Percentiles rank a stretch among this genome's conserved stretches.
phyloP scores from a whole-genome alignment of 2,329 filamentous ascomycete genomes.

The Claviceps pazoutovae region DNA sequence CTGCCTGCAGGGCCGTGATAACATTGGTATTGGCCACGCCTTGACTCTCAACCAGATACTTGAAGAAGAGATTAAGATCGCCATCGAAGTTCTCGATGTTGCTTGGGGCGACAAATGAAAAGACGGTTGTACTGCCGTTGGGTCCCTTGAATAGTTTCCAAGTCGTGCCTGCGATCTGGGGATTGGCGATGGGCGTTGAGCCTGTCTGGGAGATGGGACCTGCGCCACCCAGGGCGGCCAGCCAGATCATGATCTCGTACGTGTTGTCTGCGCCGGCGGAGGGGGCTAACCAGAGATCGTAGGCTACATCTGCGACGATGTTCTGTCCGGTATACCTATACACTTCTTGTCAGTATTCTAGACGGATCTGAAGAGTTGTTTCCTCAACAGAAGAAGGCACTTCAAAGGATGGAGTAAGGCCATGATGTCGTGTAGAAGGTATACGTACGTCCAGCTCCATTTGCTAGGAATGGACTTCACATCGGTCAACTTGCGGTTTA shows the following conservation, averaged over 20 bases:
- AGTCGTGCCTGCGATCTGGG: conserved; percentile 15
- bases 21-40: conserved; percentile 14
- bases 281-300: conserved; percentile 44
- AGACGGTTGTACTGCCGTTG: conserved; percentile 44
- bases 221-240: conserved; percentile 42
- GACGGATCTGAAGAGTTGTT: too few relatives aligned
- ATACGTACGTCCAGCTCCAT: neutral
- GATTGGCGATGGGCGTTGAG: neutral
- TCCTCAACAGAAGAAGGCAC: too few relatives aligned
- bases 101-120: conserved; percentile 32
- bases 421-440: neutral
- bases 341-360: too few relatives aligned
- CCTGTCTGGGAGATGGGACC: conserved; percentile 34
- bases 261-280: conserved; percentile 28
- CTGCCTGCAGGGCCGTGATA: neutral
- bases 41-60: conserved; percentile 36
- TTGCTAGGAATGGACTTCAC: neutral
- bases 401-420: too few relatives aligned
- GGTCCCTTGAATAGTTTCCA: conserved; percentile 48
- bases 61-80: conserved; percentile 43
- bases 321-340: conserved; percentile 21
- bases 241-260: conserved; percentile 56
- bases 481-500: neutral
- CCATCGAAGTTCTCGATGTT: conserved; percentile 38
- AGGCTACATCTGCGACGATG: conserved; percentile 41